Evolutionary conservation across 2,329 filamentous ascomycete species (phyloP), one percentile per base, ranked within the genome.

Genomic region (Botrytis sinoallii): DNA sequence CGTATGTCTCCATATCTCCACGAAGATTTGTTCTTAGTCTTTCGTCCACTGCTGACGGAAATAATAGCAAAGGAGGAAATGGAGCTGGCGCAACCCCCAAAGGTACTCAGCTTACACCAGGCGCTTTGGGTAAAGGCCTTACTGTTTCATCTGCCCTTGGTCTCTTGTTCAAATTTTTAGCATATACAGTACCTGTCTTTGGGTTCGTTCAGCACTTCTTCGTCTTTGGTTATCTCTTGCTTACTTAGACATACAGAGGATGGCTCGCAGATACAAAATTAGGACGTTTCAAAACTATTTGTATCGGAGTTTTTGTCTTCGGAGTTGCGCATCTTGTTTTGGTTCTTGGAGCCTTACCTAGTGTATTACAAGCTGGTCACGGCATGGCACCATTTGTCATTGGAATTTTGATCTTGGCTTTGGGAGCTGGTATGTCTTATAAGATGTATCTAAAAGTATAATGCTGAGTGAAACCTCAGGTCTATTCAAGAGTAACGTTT

Each of bases 401-500:
- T 70, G 73, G 75, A 22, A 48, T 81, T 61, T 78, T 78, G 44
- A 66, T 78, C 29, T 74, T 81, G 8, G 77, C 79, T 42, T 67
- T 80, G 38, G 79, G 79, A 65, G 78, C 78, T 74, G 78, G 79
- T 80, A 76, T 75, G 76, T 91, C 6, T 63, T 59, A 55, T 25
- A 48, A 63, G 0, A 40, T 38, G 44, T 6, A 83, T 83, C 76
- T 81, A 86, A 59, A 75, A 86, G 87, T 80, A 89, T 3, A 68
- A 38, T 22, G 38, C 18, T 68, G 52, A 68, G 29, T 16, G 52
- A 55, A 87, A 92, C 4, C 40, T 83, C 64, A 79, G 91, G 90
- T 74, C 88, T 91, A 75, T 92, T 93, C 85, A 93, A 93, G 82
- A 87, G 89, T 25, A 92, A 92, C 77, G 89, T 93, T 44, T 87